Conservation (phyloP, 108 stramenopile species). For the Discostella stelligeroides region DNA sequence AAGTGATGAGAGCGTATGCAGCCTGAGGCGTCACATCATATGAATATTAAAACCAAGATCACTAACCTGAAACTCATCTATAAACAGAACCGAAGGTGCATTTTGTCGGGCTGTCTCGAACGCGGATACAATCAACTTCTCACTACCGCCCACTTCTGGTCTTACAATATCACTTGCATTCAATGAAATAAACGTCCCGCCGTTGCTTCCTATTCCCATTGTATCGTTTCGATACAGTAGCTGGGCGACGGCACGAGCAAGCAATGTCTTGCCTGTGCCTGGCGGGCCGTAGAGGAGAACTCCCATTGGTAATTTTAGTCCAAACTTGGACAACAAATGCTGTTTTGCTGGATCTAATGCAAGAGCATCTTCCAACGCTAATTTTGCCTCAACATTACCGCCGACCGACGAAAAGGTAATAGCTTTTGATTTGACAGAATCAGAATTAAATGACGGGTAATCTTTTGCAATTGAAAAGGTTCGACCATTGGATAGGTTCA, state of each 20-base stretch:
- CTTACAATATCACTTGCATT: slow-evolving; percentile 73
- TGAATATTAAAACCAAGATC: background rate
- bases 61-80: slow-evolving; percentile 79
- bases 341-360: slow-evolving; percentile 65
- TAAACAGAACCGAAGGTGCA: slow-evolving; percentile 79
- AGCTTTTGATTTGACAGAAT: slow-evolving; percentile 1
- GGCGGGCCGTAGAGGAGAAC: too few species aligned
- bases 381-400: slow-evolving; percentile 76
- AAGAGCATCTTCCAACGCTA: slow-evolving; percentile 74
- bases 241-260: slow-evolving; percentile 78
- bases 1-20: background rate
- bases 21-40: background rate
- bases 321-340: slow-evolving; percentile 52
- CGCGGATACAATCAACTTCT: slow-evolving; percentile 73
- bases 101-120: slow-evolving; percentile 76
- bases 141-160: slow-evolving; percentile 78
- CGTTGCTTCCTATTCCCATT: slow-evolving; percentile 8
- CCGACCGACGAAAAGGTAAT: slow-evolving; percentile 66
- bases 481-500: slow-evolving; percentile 2
- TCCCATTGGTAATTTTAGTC: slow-evolving; percentile 68
- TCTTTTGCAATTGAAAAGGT: slow-evolving; percentile 10
- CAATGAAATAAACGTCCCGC: slow-evolving; percentile 76
- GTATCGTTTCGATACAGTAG: slow-evolving; percentile 13
- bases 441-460: too few species aligned
- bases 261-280: slow-evolving; percentile 86